Evolutionary conservation across 2,329 filamentous ascomycete species (phyloP).

Genomic region (Pseudogymnoascus sp.): DNA sequence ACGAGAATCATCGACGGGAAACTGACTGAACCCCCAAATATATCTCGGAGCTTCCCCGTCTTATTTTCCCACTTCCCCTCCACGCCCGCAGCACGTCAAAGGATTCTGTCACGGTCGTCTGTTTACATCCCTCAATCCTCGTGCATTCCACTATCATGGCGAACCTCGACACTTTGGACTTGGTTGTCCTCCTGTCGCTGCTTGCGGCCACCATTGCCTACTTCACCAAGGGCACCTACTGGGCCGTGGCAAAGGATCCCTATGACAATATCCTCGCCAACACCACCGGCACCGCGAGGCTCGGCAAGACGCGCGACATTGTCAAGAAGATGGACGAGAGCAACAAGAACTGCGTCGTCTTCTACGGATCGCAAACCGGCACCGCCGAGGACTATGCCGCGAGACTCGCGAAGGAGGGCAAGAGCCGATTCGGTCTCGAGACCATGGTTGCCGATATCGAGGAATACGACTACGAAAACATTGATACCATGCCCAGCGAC

Average conservation of each 20-base stretch:
- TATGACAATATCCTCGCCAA: conserved; percentile 70
- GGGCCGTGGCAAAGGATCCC: conserved; percentile 81
- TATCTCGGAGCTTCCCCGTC: conserved; percentile 1
- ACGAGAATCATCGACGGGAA: not conserved
- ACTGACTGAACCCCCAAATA: conserved; percentile 1
- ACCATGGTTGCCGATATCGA: conserved; percentile 98
- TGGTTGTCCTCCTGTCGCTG: conserved; percentile 80
- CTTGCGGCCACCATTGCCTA: conserved; percentile 85
- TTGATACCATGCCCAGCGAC: conserved; percentile 80
- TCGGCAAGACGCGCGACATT: conserved; percentile 83
- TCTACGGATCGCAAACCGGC: conserved; percentile 97
- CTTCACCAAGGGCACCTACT: conserved; percentile 95
- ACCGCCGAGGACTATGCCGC: conserved; percentile 98
- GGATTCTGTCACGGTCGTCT: not conserved
- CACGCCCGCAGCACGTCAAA: not conserved
- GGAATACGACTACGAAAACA: conserved; percentile 93
- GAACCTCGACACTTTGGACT: conserved; percentile 90
- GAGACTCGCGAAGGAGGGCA: conserved; percentile 91
- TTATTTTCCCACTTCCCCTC: not conserved
- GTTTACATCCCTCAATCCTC: not conserved
- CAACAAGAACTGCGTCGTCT: conserved; percentile 94
- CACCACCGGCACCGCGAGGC: conserved; percentile 61
- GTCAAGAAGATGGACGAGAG: conserved; percentile 93
- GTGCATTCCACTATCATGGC: conserved; percentile 59
- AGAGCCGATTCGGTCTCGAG: conserved; percentile 89